Base-by-base conservation (phyloP, 208 protist genomes). In the Jaenimonas drosophilae region DNA sequence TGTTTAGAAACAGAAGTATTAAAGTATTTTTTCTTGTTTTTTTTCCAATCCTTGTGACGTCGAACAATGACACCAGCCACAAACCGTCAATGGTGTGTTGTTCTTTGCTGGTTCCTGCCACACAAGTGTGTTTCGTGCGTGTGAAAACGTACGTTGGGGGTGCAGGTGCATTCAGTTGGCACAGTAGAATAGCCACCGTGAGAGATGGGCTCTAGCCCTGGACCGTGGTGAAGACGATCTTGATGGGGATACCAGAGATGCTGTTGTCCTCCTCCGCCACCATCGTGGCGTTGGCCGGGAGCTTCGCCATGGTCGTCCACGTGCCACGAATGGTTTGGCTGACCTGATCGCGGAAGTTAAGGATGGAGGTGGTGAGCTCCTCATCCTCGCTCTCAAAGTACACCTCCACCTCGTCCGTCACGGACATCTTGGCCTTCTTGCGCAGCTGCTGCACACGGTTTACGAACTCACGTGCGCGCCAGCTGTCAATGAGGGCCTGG, bases 381-480 rank as follows among this genome's bases (percentile, higher is more conserved):
- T 69, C 64, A 17, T 91, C 82, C 40, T 88, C 79, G 25, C 61
- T 50, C 38, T 73, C 57, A 45, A 80, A 93, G 75, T 83, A 92
- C 7, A 95, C 64, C 20, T 76, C 54, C 3, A 93, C 55, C 19
- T 54, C 17, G 54, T 95, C 84, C 3, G 76, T 76, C 11, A 89
- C 51, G 36, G 52, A 16, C 19, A 98, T 72, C 26, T 71, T 70
- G 2, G 88, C 91, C 79, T 96, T 89, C 74, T 99, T 99, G 60
- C 97, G 88, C 25, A 99, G 67, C 73, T 97, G 86, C 80, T 99
- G 97, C 9, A 99, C 80, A 16, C 86, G 87, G 49, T 91, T 95
- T 14, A 97, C 73, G 29, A 98, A 76, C 68, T 97, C 91, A 20
- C 97, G 80, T 7, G 94, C 90, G 9, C 90, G 58, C 70, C 93